A percentile compares a stretch with the other conserved stretches of the same genome.
Conservation (phyloP, 2,329 filamentous ascomycete species). For the Madurella mycetomatis region DNA sequence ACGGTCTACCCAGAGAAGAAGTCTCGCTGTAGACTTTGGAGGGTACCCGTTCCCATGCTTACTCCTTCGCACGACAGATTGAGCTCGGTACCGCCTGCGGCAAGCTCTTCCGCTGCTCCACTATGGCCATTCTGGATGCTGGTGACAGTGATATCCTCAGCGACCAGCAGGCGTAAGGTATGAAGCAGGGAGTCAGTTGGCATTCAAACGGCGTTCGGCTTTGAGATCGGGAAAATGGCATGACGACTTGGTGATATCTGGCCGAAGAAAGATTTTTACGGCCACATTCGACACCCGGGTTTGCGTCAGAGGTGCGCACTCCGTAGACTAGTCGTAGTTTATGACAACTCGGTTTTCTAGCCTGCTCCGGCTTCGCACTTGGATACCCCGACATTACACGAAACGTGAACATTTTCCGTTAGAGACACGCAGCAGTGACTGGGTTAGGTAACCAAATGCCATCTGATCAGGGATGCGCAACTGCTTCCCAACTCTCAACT, state of each 20-base stretch:
- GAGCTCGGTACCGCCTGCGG: constrained; percentile 97
- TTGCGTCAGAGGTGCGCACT: constrained; percentile 10
- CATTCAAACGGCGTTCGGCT: constrained; percentile 42
- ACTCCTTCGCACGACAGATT: constrained; percentile 60
- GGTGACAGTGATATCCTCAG: constrained; percentile 97
- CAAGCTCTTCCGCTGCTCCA: constrained; percentile 87
- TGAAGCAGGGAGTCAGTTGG: constrained; percentile 21
- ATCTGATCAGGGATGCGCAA: too few relatives aligned
- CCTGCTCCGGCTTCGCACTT: not conserved
- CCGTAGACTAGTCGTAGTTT: constrained; percentile 24
- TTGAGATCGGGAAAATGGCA: constrained; percentile 23
- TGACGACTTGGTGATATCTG: constrained; percentile 25
- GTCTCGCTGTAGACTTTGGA: constrained; percentile 78
- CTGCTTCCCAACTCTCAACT: not conserved
- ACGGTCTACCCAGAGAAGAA: constrained; percentile 82
- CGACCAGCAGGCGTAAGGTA: constrained; percentile 61
- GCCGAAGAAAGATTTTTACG: constrained; percentile 18
- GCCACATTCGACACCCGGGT: constrained; percentile 18
- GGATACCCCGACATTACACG: not conserved
- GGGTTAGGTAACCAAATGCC: too few relatives aligned
- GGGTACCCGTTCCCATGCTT: constrained; percentile 60
- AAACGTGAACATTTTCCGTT: not conserved
- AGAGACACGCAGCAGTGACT: too few relatives aligned
- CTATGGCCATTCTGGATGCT: constrained; percentile 94
- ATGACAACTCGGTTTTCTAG: constrained; percentile 20